phyloP scores from a whole-genome alignment of 352 stramenopile species.

The Phytophthora crassamura region DNA sequence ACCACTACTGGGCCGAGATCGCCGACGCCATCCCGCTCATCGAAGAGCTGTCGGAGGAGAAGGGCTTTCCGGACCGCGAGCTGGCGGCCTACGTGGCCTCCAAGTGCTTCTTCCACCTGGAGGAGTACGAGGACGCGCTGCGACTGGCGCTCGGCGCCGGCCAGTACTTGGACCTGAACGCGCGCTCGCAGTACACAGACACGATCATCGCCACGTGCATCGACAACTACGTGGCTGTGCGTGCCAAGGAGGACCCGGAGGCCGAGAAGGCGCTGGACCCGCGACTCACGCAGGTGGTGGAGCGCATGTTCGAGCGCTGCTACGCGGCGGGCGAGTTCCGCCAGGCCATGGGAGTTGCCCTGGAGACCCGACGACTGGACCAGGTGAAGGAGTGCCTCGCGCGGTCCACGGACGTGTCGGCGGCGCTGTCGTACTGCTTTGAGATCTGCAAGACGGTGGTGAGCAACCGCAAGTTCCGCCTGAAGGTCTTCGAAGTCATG shows the following conservation, averaged over 20 bases:
- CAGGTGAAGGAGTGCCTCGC: slow-evolving; percentile 93
- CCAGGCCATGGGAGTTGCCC: slow-evolving; percentile 97
- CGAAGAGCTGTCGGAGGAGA: slow-evolving; percentile 94
- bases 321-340: slow-evolving; percentile 94
- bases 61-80: slow-evolving; percentile 90
- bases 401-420: slow-evolving; percentile 74
- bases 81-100: slow-evolving; percentile 93
- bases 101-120: slow-evolving; percentile 98
- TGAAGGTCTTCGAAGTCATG: slow-evolving; percentile 95
- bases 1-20: slow-evolving; percentile 96
- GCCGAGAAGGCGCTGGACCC: slow-evolving; percentile 84
- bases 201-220: slow-evolving; percentile 97
- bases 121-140: slow-evolving; percentile 97
- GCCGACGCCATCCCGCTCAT: slow-evolving; percentile 92
- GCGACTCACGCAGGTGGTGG: slow-evolving; percentile 95
- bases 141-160: slow-evolving; percentile 95
- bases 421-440: slow-evolving; percentile 93
- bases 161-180: slow-evolving; percentile 95
- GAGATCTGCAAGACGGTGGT: slow-evolving; percentile 94
- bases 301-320: slow-evolving; percentile 98
- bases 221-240: slow-evolving; percentile 96
- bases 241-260: slow-evolving; percentile 78
- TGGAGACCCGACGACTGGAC: slow-evolving; percentile 95
- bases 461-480: slow-evolving; percentile 92
- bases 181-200: slow-evolving; percentile 96